These are phyloP conservation scores for Erodium moschatum DNA, from an alignment of 441 rosid genomes.

Conservation along the genomic window DNA sequence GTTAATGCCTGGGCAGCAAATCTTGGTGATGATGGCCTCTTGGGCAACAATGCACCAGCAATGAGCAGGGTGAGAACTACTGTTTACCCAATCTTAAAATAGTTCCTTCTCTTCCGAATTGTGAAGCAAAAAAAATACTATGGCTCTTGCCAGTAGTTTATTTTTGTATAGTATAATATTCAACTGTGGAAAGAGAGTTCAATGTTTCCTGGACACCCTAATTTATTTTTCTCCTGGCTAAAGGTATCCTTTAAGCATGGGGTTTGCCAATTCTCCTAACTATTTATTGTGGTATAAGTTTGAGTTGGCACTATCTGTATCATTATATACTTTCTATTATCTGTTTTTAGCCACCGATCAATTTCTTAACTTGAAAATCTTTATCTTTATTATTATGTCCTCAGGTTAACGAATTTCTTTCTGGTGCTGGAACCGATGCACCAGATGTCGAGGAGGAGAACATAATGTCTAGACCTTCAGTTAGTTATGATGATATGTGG, in stretches of 20 bases:
- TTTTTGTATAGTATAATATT: neutral
- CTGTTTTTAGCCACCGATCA: neutral
- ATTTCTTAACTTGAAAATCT: neutral
- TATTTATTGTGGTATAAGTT: neutral
- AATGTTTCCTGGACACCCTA: too few species aligned
- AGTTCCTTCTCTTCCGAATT: neutral
- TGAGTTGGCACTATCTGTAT: neutral
- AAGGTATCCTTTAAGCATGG: too few species aligned
- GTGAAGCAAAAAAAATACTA: neutral
- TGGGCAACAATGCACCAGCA: constrained; percentile 86
- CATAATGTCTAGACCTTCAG: constrained; percentile 71
- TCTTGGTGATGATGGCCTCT: constrained; percentile 89
- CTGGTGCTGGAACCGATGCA: constrained; percentile 99
- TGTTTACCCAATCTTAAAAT: neutral
- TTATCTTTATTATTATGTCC: constrained; percentile 18
- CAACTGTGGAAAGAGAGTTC: too few species aligned
- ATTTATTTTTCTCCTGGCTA: too few species aligned
- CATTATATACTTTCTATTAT: neutral
- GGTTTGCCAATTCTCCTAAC: neutral
- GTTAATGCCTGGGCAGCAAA: constrained; percentile 99
- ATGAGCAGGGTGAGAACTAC: constrained; percentile 67
- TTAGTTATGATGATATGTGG: constrained; percentile 99
- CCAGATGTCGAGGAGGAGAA: constrained; percentile 99
- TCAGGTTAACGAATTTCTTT: constrained; percentile 90
- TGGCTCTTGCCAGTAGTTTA: neutral